Conservation (phyloP, 331 rosid genomes). For the Rosa hybrid region DNA sequence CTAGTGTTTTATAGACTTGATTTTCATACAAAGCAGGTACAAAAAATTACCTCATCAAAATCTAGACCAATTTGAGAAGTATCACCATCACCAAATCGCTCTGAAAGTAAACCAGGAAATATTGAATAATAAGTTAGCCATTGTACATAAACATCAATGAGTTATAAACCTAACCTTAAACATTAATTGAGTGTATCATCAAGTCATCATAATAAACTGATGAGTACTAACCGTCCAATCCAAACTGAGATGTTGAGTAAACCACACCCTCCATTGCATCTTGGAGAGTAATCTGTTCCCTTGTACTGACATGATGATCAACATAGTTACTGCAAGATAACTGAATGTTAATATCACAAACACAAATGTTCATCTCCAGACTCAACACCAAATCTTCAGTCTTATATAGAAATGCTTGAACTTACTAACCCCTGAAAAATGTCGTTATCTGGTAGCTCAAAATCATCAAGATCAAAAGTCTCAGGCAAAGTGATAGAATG, state of each 20-base stretch:
- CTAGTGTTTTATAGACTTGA: background rate
- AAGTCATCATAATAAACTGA: slow-evolving; percentile 5
- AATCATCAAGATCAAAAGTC: slow-evolving; percentile 99
- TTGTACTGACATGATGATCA: slow-evolving; percentile 90
- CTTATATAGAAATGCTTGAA: slow-evolving; percentile 30
- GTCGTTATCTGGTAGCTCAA: slow-evolving; percentile 97
- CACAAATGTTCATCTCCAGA: slow-evolving; percentile 26
- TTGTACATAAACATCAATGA: slow-evolving; percentile 8
- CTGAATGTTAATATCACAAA: slow-evolving; percentile 29
- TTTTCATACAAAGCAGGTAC: slow-evolving; percentile 3
- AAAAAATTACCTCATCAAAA: slow-evolving; percentile 82
- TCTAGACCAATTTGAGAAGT: slow-evolving; percentile 97
- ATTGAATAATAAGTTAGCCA: slow-evolving; percentile 22
- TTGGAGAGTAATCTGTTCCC: slow-evolving; percentile 98
- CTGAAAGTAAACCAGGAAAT: slow-evolving; percentile 45
- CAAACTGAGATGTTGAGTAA: slow-evolving; percentile 91
- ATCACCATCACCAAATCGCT: slow-evolving; percentile 99
- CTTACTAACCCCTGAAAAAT: slow-evolving; percentile 77
- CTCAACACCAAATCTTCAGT: slow-evolving; percentile 19
- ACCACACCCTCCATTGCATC: slow-evolving; percentile 91
- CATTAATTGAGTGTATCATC: slow-evolving; percentile 12
- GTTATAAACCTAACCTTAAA: background rate
- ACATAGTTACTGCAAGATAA: slow-evolving; percentile 80
- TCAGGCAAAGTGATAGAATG: slow-evolving; percentile 98
- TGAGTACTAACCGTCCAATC: slow-evolving; percentile 79